Evolutionary conservation across 2,329 filamentous ascomycete species (phyloP).

Genomic region (Rhynchosporium graminicola): DNA sequence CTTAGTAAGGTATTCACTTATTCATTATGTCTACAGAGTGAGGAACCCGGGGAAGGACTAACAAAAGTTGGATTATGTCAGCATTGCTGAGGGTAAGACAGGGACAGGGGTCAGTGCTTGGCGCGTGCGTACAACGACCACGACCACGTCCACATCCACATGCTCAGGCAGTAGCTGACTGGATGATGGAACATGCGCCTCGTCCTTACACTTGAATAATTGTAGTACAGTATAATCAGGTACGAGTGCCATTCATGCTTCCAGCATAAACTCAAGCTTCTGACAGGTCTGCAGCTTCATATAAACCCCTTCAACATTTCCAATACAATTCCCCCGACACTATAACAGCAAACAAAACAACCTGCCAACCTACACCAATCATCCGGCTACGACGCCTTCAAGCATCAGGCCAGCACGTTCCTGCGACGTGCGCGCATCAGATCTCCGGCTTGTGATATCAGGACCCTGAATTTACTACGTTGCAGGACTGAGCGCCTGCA

Average conservation of each 20-base stretch:
- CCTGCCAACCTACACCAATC: constrained; percentile 15
- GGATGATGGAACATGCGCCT: background rate
- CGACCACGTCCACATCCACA: constrained; percentile 4
- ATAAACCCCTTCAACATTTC: constrained; percentile 10
- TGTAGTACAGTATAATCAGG: constrained; percentile 1
- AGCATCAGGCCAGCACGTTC: constrained; percentile 8
- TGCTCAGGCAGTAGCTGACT: constrained; percentile 2
- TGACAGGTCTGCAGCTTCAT: constrained; percentile 1
- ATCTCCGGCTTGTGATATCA: constrained; percentile 23
- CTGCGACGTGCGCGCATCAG: background rate
- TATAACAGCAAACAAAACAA: constrained; percentile 4
- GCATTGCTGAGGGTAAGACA: constrained; percentile 9
- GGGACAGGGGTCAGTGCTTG: background rate
- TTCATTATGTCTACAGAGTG: too few relatives aligned
- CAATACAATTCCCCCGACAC: constrained; percentile 4
- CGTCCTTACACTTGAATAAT: too few relatives aligned
- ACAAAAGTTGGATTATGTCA: constrained; percentile 2
- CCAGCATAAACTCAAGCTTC: constrained; percentile 18
- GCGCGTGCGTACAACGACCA: background rate
- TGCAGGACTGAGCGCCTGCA: constrained; percentile 32
- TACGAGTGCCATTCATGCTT: constrained; percentile 21
- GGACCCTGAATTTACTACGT: constrained; percentile 25
- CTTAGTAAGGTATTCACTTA: too few relatives aligned
- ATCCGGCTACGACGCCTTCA: constrained; percentile 6
- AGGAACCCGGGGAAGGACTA: too few relatives aligned